These are phyloP conservation scores for Cladosporium phlei DNA, from an alignment of 2,329 filamentous ascomycete species.

Conservation along the genomic window DNA sequence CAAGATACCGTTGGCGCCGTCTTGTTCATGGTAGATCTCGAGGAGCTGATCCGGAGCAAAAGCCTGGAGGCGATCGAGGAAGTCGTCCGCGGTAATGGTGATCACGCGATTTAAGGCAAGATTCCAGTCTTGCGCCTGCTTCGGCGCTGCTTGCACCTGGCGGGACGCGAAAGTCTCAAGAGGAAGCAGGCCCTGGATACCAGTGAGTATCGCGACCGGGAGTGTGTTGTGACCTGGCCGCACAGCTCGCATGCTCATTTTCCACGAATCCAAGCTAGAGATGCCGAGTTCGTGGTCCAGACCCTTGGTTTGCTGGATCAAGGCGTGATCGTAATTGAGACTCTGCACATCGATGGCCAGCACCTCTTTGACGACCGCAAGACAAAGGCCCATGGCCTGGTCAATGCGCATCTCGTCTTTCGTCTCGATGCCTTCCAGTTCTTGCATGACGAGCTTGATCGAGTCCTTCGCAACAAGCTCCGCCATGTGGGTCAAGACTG, in stretches of 20 bases:
- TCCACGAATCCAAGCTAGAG: conserved; percentile 73
- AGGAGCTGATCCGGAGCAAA: conserved; percentile 67
- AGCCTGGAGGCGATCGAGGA: conserved; percentile 74
- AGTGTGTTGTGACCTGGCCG: conserved; percentile 63
- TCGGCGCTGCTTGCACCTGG: conserved; percentile 38
- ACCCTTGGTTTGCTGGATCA: conserved; percentile 56
- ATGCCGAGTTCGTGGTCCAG: conserved; percentile 65
- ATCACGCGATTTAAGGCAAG: conserved; percentile 60
- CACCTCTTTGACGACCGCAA: conserved; percentile 62
- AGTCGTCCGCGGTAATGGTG: conserved; percentile 61
- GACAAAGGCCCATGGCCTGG: conserved; percentile 45
- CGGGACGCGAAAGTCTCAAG: conserved; percentile 63
- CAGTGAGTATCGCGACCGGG: conserved; percentile 68
- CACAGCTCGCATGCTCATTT: conserved; percentile 65
- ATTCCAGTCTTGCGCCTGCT: conserved; percentile 71
- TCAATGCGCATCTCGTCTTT: conserved; percentile 28
- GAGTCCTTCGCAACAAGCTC: conserved; percentile 29
- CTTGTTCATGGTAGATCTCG: conserved; percentile 61
- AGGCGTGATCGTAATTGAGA: conserved; percentile 62
- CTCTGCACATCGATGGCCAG: conserved; percentile 68
- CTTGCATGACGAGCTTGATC: conserved; percentile 24
- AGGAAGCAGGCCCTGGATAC: conserved; percentile 64
- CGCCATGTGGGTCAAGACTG: conserved; percentile 26
- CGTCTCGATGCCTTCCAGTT: conserved; percentile 28
- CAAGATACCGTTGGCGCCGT: conserved; percentile 69